Base-by-base conservation (phyloP, 805 yeast species). In the Vanderwaltozyma tropicalis region DNA sequence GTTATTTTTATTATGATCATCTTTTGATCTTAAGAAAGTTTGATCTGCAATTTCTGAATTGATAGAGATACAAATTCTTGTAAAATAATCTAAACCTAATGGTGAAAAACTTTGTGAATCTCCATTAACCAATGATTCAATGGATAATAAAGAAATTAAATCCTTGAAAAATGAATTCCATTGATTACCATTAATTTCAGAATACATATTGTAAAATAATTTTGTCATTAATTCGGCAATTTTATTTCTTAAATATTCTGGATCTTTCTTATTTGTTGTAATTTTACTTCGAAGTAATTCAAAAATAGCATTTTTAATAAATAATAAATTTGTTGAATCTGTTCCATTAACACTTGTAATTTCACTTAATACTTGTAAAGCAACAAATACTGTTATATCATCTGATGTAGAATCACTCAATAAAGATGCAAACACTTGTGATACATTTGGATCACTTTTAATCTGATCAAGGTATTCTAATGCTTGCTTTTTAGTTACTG, bases 21-120 rank as follows among this genome's bases (percentile, higher is more conserved):
- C 73, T 46, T 75, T 75, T 10, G 80, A 74, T 49, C 94, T 74
- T 24, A 77, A 63, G 45, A 87, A 81, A 47, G 88, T 71, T 54
- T 83, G 92, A 57, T 92, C 98, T 25, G 95, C 98, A 48, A 92
- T 86, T 61, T 88, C 96, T 21, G 79, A 78, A 57, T 92, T 96
- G 42, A 92, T 76, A 22, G 81, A 74, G 31, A 77, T 59, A 41
- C 87, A 64, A 7, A 86, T 72, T 52, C 96, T 72, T 28, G 80
- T 60, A 57, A 81, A 87, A 58, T 83, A 74, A 53, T 88, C 96
- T 55, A 47, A 72, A 74, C 37, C 74, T 44, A 42, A 57, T 55
- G 50, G 67, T 56, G 49, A 66, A 53, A 41, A 60, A 43, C 38
- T 49, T 36, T 37, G 40, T 4, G 39, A 37, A 12, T 44, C 31